Evolutionary conservation across 23 red algal species (phyloP), one percentile per base, ranked within the genome.

Genomic region (Cyanidium caldarium): DNA sequence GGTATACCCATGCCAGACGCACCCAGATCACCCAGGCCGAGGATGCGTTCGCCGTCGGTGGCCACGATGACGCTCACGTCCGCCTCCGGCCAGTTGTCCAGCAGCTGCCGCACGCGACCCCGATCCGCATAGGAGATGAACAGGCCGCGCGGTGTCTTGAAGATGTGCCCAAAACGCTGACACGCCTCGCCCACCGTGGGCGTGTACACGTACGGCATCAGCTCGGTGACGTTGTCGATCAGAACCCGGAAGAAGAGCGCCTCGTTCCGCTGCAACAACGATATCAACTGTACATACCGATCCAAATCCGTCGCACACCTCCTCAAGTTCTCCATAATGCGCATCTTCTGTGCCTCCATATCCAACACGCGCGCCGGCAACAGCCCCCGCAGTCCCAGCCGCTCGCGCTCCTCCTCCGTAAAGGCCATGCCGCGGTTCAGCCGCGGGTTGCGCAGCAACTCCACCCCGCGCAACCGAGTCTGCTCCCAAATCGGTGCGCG

Each of bases 171-270:
- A 33, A 86, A 87, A 44, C 76, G 80, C 14, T 66, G 73, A 71
- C 84, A 98, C 34, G 92, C 92, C 43, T 80, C 81, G 20, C 87
- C 82, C 35, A 98, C 92, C 1, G 82, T 84, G 10, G 92, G 92
- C 3, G 92, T 98, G 57, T 98, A 98, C 16, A 98, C 86, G 65
- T 87, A 83, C 40, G 92, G 92, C 7, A 84, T 84, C 29, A 98
- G 80, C 68, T 85, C 68, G 19, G 66, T 75, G 57, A 98, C 83
- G 44, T 98, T 23, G 40, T 88, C 80, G 26, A 82, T 69, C 0
- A 98, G 72, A 1, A 88, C 45, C 14, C 72, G 58, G 69, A 84
- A 98, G 67, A 98, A 98, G 1, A 98, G 84, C 23, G 82, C 78
- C 15, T 72, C 80, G 69, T 98, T 98, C 0, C 92, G 75, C 67